Evolutionary conservation across 2,329 filamentous ascomycete genomes (phyloP).

Genomic region (Xylogone sp.): DNA sequence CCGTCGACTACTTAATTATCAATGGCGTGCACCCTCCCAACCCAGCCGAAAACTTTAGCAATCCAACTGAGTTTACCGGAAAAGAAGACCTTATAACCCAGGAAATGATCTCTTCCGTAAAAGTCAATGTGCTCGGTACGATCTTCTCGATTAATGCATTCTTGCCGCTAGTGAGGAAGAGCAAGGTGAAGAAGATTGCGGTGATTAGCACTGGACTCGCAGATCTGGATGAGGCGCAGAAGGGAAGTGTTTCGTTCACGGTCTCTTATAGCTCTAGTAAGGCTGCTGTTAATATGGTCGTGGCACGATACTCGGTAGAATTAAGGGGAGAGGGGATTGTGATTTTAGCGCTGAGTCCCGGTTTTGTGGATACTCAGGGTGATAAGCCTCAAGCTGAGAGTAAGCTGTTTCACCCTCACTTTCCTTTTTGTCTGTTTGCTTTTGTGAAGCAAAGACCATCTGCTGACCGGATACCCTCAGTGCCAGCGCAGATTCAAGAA

Average conservation of each 20-base stretch:
- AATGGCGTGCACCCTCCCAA: conserved; percentile 34
- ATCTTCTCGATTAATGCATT: conserved; percentile 51
- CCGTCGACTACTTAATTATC: conserved; percentile 48
- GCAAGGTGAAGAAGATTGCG: conserved; percentile 51
- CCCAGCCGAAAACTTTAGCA: conserved; percentile 8
- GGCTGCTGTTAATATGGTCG: conserved; percentile 46
- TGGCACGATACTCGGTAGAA: conserved; percentile 48
- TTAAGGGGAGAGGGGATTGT: conserved; percentile 45
- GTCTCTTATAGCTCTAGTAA: conserved; percentile 46
- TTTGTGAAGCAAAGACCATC: too few species aligned
- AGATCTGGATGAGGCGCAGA: conserved; percentile 39
- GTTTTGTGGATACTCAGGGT: conserved; percentile 42
- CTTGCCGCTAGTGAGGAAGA: conserved; percentile 47
- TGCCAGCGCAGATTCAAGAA: background rate
- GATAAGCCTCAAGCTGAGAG: conserved; percentile 2
- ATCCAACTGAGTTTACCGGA: conserved; percentile 13
- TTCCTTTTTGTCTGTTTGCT: background rate
- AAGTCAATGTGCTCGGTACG: conserved; percentile 48
- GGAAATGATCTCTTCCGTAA: conserved; percentile 29
- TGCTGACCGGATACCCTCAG: background rate
- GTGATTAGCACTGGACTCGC: conserved; percentile 44
- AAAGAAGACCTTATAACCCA: conserved; percentile 26
- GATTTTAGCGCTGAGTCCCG: conserved; percentile 50
- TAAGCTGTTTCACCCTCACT: background rate
- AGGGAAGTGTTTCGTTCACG: conserved; percentile 31